Percentiles rank a stretch among this genome's conserved stretches.
Evolutionary conservation across 257 asterid genomes (phyloP).

Genomic region (Capsicum chinense): DNA sequence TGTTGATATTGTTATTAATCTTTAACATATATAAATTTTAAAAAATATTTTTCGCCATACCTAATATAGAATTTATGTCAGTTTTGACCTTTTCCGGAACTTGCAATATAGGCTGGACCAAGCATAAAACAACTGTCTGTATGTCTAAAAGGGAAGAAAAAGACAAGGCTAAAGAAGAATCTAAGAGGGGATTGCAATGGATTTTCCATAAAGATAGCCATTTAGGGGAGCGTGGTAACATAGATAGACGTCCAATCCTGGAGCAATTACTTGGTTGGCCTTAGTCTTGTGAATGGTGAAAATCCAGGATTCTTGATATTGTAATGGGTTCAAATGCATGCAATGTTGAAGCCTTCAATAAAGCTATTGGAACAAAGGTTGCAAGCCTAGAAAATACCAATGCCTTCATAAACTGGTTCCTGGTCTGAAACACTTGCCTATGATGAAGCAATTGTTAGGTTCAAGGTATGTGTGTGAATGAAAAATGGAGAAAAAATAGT

Average conservation of each 20-base stretch:
- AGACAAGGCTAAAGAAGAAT: constrained; percentile 31
- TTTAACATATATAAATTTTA: too few species aligned
- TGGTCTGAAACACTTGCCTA: constrained; percentile 30
- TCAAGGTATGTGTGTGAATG: too few species aligned
- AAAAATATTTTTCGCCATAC: background rate
- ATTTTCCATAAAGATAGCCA: constrained; percentile 22
- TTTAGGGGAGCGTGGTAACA: too few species aligned
- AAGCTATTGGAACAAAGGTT: constrained; percentile 33
- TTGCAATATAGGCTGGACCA: constrained; percentile 1
- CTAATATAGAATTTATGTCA: background rate
- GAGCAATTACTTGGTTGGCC: too few species aligned
- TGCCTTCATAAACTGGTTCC: constrained; percentile 38
- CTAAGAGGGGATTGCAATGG: constrained; percentile 33
- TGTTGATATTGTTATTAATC: too few species aligned
- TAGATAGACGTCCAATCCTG: too few species aligned
- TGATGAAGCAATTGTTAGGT: background rate
- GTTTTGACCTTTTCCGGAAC: background rate
- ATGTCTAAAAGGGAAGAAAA: constrained; percentile 17
- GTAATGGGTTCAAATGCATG: constrained; percentile 41
- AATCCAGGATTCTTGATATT: constrained; percentile 40
- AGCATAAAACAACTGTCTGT: constrained; percentile 8
- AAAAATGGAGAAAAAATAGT: too few species aligned
- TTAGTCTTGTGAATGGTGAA: background rate
- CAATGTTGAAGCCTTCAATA: constrained; percentile 36
- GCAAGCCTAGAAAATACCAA: constrained; percentile 41